Base-by-base conservation (phyloP, 2,329 filamentous ascomycete species). In the Dactylonectria estremocensis region DNA sequence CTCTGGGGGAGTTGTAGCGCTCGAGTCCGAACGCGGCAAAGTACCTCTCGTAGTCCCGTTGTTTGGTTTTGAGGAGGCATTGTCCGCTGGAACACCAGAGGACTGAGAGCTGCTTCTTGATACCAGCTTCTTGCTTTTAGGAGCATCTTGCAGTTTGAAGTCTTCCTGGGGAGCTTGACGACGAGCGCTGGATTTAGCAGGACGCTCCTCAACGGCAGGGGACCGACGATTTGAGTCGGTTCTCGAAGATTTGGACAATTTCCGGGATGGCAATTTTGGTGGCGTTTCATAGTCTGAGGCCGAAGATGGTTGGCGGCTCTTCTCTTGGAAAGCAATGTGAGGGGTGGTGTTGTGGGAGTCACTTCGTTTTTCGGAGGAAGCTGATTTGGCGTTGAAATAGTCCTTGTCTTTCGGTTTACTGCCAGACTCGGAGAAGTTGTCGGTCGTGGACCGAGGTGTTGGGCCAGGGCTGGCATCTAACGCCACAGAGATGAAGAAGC, bases 311-410 rank as follows among this genome's bases (percentile, higher is more conserved):
- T 81, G 77, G 2, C 93, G 89, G 2, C 90, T 89, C 80, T 95
- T 96, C 76, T 97, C 94, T 79, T 97, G 94, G 78, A 95, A 97
- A 22, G 94, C 93, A 74, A 97, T 97, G 76, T 97, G 95, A n/a
- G 95, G 94, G 16, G 93, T 95, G 2, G 90, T 88, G 66, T 83
- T 79, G 62, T 84, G 83, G 1, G 86, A 87, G 49, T 87, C 87
- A 16, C 76, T 77, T 54, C 84, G 85, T 72, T 81, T 86, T 58
- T 88, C 85, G 3, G 80, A 71, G 16, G 81, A 72, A 2, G 79
- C 72, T n/a, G 80, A 77, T 77, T 85, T 87, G 37, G 82, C 74
- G 57, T 79, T 83, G 75, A 91, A 92, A 72, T 92, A 92, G 70
- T 93, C 91, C 69, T 85, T 88, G 24, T 89, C 85, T 69, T 84